These are phyloP conservation scores for Oidium heveae DNA, from an alignment of 2,329 filamentous ascomycete genomes.

Conservation along the genomic window DNA sequence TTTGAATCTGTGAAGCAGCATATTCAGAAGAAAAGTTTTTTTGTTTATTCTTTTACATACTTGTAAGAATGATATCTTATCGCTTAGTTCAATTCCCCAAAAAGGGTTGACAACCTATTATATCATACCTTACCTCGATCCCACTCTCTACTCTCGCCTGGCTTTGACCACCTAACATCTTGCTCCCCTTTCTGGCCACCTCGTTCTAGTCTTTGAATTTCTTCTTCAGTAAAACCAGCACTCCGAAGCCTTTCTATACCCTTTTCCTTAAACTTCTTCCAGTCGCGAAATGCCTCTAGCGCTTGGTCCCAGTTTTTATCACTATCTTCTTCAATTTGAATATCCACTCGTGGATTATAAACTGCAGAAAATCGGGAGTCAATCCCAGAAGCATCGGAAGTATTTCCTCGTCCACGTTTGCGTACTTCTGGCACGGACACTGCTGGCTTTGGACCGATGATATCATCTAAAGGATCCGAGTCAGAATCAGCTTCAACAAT, in stretches of 20 bases:
- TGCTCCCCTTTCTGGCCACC: slow-evolving; percentile 32
- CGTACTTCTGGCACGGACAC: slow-evolving; percentile 17
- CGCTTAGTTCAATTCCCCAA: slow-evolving; percentile 5
- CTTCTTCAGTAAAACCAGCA: slow-evolving; percentile 54
- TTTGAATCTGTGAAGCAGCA: too few relatives aligned
- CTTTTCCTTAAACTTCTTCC: slow-evolving; percentile 50
- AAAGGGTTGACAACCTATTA: slow-evolving; percentile 15
- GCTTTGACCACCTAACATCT: slow-evolving; percentile 44
- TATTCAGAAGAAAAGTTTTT: too few relatives aligned
- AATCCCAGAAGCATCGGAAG: slow-evolving; percentile 37
- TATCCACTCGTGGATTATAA: slow-evolving; percentile 32
- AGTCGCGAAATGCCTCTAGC: slow-evolving; percentile 52
- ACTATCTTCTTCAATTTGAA: slow-evolving; percentile 23
- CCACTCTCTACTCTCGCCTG: slow-evolving; percentile 29
- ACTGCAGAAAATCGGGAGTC: slow-evolving; percentile 53
- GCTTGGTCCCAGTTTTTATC: slow-evolving; percentile 57
- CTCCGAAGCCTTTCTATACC: slow-evolving; percentile 51
- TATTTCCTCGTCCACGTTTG: slow-evolving; percentile 46
- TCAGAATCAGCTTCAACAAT: slow-evolving; percentile 14
- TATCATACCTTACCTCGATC: slow-evolving; percentile 32
- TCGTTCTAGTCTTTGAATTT: slow-evolving; percentile 47
- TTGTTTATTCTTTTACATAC: too few relatives aligned
- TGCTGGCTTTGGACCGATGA: slow-evolving; percentile 49
- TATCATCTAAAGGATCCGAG: slow-evolving; percentile 49
- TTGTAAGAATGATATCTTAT: too few relatives aligned